Evolutionary conservation across 1,284 basidiomycete genomes (phyloP).

Genomic region (Volvariella volvacea): DNA sequence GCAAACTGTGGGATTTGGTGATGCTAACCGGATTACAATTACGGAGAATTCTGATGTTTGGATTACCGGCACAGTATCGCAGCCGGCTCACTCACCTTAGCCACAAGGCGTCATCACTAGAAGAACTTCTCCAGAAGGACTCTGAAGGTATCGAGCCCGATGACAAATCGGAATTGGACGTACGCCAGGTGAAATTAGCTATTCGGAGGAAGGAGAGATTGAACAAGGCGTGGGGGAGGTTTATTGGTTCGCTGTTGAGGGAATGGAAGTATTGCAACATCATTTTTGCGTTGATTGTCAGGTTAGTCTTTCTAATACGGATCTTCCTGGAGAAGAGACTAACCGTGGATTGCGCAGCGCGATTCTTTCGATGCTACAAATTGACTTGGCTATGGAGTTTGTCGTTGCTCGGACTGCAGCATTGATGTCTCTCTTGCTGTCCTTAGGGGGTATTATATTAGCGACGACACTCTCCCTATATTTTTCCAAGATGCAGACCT

Average conservation of each 20-base stretch:
- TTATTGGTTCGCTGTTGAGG: conserved; percentile 23
- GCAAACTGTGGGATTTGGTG: too few species aligned
- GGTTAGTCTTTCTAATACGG: conserved; percentile 12
- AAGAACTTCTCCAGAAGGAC: too few species aligned
- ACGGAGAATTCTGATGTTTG: too few species aligned
- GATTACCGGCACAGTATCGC: too few species aligned
- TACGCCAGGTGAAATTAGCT: too few species aligned
- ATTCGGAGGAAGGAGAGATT: conserved; percentile 1
- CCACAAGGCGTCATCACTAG: too few species aligned
- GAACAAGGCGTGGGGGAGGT: conserved; percentile 22
- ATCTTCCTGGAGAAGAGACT: neutral
- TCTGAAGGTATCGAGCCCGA: too few species aligned
- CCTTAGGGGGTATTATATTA: conserved; percentile 47
- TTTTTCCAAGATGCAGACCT: too few species aligned
- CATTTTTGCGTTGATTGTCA: conserved; percentile 22
- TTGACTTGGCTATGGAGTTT: conserved; percentile 35
- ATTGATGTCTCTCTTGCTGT: conserved; percentile 44
- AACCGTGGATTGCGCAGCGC: conserved; percentile 27
- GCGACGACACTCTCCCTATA: too few species aligned
- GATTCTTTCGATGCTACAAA: conserved; percentile 54
- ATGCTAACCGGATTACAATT: too few species aligned
- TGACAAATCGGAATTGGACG: too few species aligned
- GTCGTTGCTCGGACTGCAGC: conserved; percentile 48
- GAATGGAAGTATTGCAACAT: conserved; percentile 33
- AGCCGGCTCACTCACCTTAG: too few species aligned